A percentile compares a stretch with the other conserved stretches of the same genome.
phyloP scores from a whole-genome alignment of 2,329 filamentous ascomycete genomes.

The Hymenoscyphus fructigenus region DNA sequence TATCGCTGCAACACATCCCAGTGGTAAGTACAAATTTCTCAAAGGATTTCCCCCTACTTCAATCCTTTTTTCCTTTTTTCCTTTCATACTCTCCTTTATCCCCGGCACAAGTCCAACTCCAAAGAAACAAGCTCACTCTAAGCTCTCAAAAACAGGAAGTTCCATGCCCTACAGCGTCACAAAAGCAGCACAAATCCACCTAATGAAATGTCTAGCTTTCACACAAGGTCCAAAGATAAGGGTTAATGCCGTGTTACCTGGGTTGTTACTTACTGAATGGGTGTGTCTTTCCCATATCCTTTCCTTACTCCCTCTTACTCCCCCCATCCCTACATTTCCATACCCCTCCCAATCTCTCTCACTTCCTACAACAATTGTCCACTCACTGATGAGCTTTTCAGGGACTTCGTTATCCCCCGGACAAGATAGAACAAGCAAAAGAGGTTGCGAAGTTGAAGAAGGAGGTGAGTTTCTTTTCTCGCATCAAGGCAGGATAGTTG shows the following conservation, averaged over 20 bases:
- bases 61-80: too few relatives aligned
- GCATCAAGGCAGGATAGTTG: too few relatives aligned
- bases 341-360: background rate
- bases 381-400: background rate
- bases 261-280: conserved; percentile 48
- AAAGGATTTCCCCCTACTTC: too few relatives aligned
- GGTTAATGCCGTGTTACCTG: conserved; percentile 60
- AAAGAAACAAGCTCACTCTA: conserved; percentile 27
- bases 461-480: conserved; percentile 42
- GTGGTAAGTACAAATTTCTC: conserved; percentile 44
- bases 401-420: background rate
- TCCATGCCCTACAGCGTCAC: conserved; percentile 64
- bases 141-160: conserved; percentile 36
- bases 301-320: too few relatives aligned
- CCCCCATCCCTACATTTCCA: too few relatives aligned
- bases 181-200: conserved; percentile 69
- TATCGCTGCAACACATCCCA: conserved; percentile 62
- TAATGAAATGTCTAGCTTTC: conserved; percentile 54
- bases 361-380: background rate
- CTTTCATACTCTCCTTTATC: too few relatives aligned
- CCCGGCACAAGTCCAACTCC: conserved; percentile 60
- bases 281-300: background rate
- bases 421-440: background rate
- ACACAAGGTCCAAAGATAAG: conserved; percentile 54
- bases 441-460: conserved; percentile 54